Evolutionary conservation across 2,329 filamentous ascomycete genomes (phyloP).

Genomic region (Rutstroemia sp.): DNA sequence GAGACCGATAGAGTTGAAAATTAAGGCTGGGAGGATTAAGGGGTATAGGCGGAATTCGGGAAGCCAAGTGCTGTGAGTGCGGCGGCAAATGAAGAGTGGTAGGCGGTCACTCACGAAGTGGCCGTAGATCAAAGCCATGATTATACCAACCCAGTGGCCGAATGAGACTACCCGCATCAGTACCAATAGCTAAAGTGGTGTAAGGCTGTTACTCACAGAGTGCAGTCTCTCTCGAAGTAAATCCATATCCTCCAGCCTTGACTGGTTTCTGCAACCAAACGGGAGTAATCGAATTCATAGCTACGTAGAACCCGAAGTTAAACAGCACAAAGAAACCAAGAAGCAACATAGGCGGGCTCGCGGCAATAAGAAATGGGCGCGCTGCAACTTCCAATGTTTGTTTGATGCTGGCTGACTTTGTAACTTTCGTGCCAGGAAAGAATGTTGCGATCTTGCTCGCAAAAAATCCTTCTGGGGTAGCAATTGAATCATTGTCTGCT

Average conservation of each 20-base stretch:
- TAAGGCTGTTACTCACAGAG: slow-evolving; percentile 12
- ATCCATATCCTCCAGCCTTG: slow-evolving; percentile 35
- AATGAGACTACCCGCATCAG: slow-evolving; percentile 30
- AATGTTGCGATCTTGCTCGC: slow-evolving; percentile 13
- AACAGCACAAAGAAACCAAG: slow-evolving; percentile 30
- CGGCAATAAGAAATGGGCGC: slow-evolving; percentile 24
- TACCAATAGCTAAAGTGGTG: no score
- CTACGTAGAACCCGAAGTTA: slow-evolving; percentile 21
- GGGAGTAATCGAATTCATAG: slow-evolving; percentile 18
- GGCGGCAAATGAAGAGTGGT: slow-evolving; percentile 25
- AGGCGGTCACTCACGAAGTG: slow-evolving; percentile 34
- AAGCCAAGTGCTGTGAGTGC: slow-evolving; percentile 27
- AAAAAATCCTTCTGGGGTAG: slow-evolving; percentile 18
- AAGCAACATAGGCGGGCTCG: slow-evolving; percentile 33
- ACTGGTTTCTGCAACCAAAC: slow-evolving; percentile 33
- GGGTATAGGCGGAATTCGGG: slow-evolving; percentile 34
- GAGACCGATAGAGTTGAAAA: slow-evolving; percentile 30
- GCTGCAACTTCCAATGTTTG: slow-evolving; percentile 13
- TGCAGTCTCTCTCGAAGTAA: slow-evolving; percentile 34
- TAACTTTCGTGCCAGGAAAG: slow-evolving; percentile 13
- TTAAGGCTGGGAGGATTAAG: slow-evolving; percentile 26
- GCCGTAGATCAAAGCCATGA: slow-evolving; percentile 31
- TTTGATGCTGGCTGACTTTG: neutral
- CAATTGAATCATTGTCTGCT: slow-evolving; percentile 13
- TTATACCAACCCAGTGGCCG: slow-evolving; percentile 34